A percentile compares a stretch with the other conserved stretches of the same genome.
These are phyloP conservation scores for Elsinoe fawcettii DNA, from an alignment of 2,329 filamentous ascomycete species.

Conservation along the genomic window DNA sequence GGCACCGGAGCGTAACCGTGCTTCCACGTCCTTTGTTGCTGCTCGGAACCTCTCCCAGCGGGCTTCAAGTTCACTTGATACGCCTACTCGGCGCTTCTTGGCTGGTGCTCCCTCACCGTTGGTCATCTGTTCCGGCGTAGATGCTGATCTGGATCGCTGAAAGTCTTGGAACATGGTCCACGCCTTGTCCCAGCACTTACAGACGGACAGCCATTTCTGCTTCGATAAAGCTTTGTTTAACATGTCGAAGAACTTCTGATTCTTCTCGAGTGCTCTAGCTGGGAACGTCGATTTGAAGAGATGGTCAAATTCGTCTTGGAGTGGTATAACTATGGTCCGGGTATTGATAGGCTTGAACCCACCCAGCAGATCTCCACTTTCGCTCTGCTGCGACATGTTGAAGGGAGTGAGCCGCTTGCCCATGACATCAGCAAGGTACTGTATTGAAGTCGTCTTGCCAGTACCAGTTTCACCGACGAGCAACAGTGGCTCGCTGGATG, in stretches of 20 bases:
- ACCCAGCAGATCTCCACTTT: constrained; percentile 89
- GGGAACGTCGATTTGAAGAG: constrained; percentile 86
- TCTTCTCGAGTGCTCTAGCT: constrained; percentile 55
- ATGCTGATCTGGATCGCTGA: constrained; percentile 40
- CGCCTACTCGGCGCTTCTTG: constrained; percentile 62
- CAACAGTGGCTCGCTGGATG: constrained; percentile 77
- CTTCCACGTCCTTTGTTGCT: constrained; percentile 69
- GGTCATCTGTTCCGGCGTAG: constrained; percentile 37
- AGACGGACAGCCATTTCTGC: constrained; percentile 78
- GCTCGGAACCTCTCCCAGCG: constrained; percentile 76
- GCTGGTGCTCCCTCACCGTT: constrained; percentile 34
- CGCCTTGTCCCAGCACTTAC: constrained; percentile 81
- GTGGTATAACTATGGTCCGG: constrained; percentile 73
- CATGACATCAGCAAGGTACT: constrained; percentile 77
- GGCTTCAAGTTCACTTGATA: constrained; percentile 36
- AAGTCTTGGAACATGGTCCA: constrained; percentile 71
- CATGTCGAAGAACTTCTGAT: constrained; percentile 75
- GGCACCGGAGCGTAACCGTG: constrained; percentile 65
- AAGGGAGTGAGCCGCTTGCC: constrained; percentile 85
- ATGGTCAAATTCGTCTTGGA: constrained; percentile 90
- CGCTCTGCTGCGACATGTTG: constrained; percentile 95
- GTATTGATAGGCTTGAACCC: constrained; percentile 95
- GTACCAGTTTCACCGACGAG: constrained; percentile 99
- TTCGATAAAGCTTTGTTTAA: constrained; percentile 72
- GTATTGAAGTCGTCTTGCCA: constrained; percentile 92